Percentiles rank a stretch among this genome's conserved stretches.
These are phyloP conservation scores for Suillus placidus DNA, from an alignment of 768 basidiomycete genomes.

Conservation along the genomic window DNA sequence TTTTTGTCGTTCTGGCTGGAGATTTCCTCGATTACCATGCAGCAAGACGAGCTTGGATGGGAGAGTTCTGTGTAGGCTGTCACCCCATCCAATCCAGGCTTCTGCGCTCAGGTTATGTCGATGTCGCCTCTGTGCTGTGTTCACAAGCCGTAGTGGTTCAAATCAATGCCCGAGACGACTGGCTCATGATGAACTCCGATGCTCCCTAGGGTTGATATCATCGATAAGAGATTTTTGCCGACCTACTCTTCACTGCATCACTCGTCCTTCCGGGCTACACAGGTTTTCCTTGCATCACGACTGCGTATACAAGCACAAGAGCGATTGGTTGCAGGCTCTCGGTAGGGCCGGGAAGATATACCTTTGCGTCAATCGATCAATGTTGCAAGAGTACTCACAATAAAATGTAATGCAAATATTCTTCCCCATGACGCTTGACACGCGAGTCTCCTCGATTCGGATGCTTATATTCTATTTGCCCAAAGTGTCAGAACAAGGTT, in stretches of 20 bases:
- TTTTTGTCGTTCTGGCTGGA: too few relatives aligned
- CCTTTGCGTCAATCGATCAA: neutral
- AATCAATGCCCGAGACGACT: neutral
- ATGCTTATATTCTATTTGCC: neutral
- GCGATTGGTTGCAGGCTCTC: neutral
- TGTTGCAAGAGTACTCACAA: neutral
- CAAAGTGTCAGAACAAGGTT: too few relatives aligned
- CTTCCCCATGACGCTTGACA: neutral
- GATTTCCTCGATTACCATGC: neutral
- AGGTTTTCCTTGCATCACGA: neutral
- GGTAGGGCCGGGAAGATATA: neutral
- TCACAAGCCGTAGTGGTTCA: too few relatives aligned
- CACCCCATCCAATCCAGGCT: too few relatives aligned
- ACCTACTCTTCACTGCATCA: neutral
- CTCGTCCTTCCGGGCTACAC: neutral
- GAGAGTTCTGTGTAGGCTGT: conserved; percentile 59
- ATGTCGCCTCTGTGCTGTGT: too few relatives aligned
- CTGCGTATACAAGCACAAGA: neutral
- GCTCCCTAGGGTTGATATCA: neutral
- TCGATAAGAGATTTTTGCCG: neutral
- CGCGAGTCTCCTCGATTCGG: neutral
- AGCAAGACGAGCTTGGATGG: conserved; percentile 1
- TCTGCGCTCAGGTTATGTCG: too few relatives aligned
- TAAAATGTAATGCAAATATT: neutral
- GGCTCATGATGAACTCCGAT: neutral